A percentile compares a stretch with the other conserved stretches of the same genome.
Evolutionary conservation across 768 basidiomycete genomes (phyloP).

Genomic region (Lactarius hengduanensis): DNA sequence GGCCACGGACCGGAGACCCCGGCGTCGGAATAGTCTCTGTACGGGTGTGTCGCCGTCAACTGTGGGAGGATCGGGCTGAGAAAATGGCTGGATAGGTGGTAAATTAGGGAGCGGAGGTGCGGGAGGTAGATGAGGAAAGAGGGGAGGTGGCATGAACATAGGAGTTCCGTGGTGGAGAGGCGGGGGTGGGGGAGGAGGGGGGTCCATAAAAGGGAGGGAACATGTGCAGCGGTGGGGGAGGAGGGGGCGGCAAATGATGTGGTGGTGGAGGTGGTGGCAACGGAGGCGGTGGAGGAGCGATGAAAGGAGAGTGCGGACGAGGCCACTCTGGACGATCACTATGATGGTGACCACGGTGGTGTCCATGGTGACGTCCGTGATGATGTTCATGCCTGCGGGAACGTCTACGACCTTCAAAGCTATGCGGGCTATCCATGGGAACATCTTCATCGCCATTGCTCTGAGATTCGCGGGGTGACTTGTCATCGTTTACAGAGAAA

Average conservation of each 20-base stretch:
- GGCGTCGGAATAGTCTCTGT: constrained; percentile 20
- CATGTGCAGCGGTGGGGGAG: constrained; percentile 28
- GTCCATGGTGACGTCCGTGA: constrained; percentile 18
- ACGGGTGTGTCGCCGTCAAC: constrained; percentile 5
- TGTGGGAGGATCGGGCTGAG: constrained; percentile 6
- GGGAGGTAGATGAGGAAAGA: constrained; percentile 18
- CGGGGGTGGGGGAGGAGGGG: constrained; percentile 17
- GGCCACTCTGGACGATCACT: constrained; percentile 15
- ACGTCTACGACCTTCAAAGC: constrained; percentile 2
- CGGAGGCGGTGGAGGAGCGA: constrained; percentile 8
- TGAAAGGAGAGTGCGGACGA: constrained; percentile 22
- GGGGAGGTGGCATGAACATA: constrained; percentile 3
- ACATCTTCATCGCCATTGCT: constrained; percentile 8
- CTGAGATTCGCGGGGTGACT: constrained; percentile 33
- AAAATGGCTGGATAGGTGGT: constrained; percentile 9
- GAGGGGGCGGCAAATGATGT: constrained; percentile 14
- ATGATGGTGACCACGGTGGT: constrained; percentile 7
- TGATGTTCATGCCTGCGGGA: constrained; percentile 16
- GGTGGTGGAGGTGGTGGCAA: constrained; percentile 28
- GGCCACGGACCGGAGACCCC: constrained; percentile 22
- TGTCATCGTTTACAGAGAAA: constrained; percentile 63
- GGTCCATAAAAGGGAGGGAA: constrained; percentile 23
- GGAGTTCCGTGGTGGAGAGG: constrained; percentile 9
- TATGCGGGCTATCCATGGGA: not conserved
- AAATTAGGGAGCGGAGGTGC: constrained; percentile 28